Evolutionary conservation across 768 basidiomycete genomes (phyloP), one percentile per base, ranked within the genome.

Genomic region (Sarcodon aspratus): DNA sequence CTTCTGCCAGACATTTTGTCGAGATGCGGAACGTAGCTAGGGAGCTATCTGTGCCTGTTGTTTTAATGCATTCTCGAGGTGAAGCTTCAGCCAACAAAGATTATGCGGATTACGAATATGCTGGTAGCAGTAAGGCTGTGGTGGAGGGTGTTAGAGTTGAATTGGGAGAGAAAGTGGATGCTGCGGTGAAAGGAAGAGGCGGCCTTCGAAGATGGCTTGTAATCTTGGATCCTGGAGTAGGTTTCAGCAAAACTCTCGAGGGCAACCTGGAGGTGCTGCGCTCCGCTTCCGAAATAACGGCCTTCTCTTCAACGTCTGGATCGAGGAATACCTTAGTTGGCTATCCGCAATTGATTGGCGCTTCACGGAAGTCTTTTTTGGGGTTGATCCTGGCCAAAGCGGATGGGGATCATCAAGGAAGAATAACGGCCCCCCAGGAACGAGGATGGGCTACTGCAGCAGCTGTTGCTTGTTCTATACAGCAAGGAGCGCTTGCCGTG

Each of bases 41-140:
- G 34, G 68, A 74, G 32, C 66, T 80, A 40, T 75, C 74, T 6
- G 85, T 85, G 0, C 94, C 93, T 0, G 82, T 93, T 45, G 69
- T 98, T 9, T 64, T 98, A 50, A 98, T 98, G 95, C 95, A 99
- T 63, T 92, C 90, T 0, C 72, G 93, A 3, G 93, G 90, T 0
- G 85, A 88, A 49, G 87, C 89, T 0, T 79, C 82, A 12, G 55
- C 69, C 53, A 75, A 92, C 69, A 88, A 88, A 66, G 72, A 81
- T 52, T 82, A 82, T 56, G 57, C 55, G 12, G 55, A 47, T 48
- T 77, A 82, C 59, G 53, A 40, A 0, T 74, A 74, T 53, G 67
- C 66, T 1, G 62, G 63, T 21, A 70, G 67, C 32, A 62, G 61
- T 9, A 44, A 51, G 32, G 71, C 67, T 0, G 78, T 91, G 5